These are phyloP conservation scores for Botrytis fabae DNA, from an alignment of 2,329 filamentous ascomycete genomes.

Conservation along the genomic window DNA sequence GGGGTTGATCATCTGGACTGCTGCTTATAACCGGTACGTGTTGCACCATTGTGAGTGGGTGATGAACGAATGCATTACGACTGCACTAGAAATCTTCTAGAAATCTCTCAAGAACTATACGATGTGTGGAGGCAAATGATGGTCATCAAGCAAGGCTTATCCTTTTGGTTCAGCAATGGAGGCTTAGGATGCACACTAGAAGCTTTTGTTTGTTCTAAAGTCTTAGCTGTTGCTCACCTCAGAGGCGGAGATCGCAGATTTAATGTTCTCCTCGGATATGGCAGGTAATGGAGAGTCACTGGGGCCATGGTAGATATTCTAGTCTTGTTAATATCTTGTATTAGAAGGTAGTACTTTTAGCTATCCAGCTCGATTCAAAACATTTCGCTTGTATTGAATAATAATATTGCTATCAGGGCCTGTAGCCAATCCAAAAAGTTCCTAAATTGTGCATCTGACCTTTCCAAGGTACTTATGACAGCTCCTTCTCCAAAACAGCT, in stretches of 20 bases:
- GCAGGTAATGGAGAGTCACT: background rate
- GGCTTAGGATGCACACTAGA: slow-evolving; percentile 3
- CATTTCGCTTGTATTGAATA: background rate
- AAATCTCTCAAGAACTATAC: background rate
- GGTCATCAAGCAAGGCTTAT: slow-evolving; percentile 11
- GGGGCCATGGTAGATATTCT: background rate
- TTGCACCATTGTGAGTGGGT: background rate
- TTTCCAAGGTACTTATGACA: slow-evolving; percentile 21
- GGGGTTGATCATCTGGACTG: background rate
- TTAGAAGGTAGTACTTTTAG: background rate
- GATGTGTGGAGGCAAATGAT: background rate
- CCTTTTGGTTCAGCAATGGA: background rate
- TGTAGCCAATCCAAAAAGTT: background rate
- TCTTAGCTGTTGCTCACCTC: background rate
- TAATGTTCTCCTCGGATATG: background rate
- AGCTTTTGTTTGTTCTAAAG: slow-evolving; percentile 5
- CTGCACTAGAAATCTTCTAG: background rate
- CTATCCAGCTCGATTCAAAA: background rate
- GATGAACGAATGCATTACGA: background rate
- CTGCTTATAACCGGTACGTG: background rate
- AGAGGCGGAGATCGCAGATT: background rate
- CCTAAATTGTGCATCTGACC: background rate
- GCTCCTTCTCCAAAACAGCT: slow-evolving; percentile 51
- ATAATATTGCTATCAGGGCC: slow-evolving; percentile 13
- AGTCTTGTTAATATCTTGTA: background rate